A percentile compares a stretch with the other conserved stretches of the same genome.
Conservation (phyloP, 1,284 basidiomycete species). For the Ceratobasidium theobromae region DNA sequence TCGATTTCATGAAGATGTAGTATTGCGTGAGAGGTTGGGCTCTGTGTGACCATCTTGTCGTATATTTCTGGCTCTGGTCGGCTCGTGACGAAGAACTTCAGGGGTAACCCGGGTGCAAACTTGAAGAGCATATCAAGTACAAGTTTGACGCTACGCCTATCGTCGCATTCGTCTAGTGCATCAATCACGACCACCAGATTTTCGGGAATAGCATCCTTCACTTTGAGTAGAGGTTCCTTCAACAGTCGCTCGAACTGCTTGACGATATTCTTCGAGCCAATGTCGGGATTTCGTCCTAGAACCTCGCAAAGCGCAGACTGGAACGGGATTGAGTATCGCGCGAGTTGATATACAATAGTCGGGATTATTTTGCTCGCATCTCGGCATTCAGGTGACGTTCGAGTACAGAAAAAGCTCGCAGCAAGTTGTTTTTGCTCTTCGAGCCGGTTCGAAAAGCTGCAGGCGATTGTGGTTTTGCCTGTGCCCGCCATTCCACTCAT, state of each 20-base stretch:
- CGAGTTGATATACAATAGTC: too few species aligned
- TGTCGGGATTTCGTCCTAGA: neutral
- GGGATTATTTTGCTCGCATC: neutral
- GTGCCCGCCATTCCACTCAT: conserved; percentile 14
- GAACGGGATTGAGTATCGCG: neutral
- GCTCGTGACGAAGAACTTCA: too few species aligned
- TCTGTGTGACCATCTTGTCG: neutral
- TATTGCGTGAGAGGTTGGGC: neutral
- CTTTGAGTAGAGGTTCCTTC: too few species aligned
- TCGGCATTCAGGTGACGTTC: neutral
- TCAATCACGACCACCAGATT: conserved; percentile 6
- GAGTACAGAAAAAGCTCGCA: conserved; percentile 9
- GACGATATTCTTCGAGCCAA: too few species aligned
- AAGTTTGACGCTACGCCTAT: neutral
- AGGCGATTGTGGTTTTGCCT: too few species aligned
- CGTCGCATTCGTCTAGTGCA: conserved; percentile 21
- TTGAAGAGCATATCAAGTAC: neutral
- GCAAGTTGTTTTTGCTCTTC: neutral
- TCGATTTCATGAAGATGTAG: conserved; percentile 31
- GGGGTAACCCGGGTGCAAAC: conserved; percentile 6
- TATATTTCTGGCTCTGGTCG: conserved; percentile 11
- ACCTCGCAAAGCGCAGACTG: neutral
- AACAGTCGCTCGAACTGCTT: too few species aligned
- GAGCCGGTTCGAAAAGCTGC: neutral
- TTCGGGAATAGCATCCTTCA: neutral